Base-by-base conservation (phyloP, 371 early-diverging fungal genomes). In the Lichtheimia corymbifera region DNA sequence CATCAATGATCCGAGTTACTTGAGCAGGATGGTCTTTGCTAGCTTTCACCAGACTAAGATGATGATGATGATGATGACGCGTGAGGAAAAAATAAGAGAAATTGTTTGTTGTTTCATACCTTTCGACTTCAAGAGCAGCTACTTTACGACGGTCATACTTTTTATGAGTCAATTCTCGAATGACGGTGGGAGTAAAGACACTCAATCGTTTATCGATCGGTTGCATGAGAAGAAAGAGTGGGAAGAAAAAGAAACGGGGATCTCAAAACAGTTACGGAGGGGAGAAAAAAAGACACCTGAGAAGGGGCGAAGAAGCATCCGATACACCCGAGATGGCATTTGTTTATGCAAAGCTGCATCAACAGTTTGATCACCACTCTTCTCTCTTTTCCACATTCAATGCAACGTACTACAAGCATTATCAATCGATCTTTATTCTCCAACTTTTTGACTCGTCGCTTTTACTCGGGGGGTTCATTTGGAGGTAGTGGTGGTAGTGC, bases 121-220 rank as follows among this genome's bases (percentile, higher is more conserved):
- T 86, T 78, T 96, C 95, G 28, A 96, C 84, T 56, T 95, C 94
- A 15, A 93, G 74, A 4, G 96, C 95, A 3, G 95, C 94, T 5
- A 80, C 75, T 65, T 95, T 95, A 53, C 96, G 84, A 72, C 88
- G 90, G 68, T 94, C 96, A 74, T 97, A 97, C 20, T 89, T 76
- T 62, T 89, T 92, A 77, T 96, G 95, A 13, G 83, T 76, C 57
- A 56, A 56, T 56, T 56, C 57, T 9, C 45, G 57, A 45, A 56
- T 45, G 43, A 56, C 57, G 9, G 22, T 56, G 1, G 57, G 24
- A 41, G 45, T 41, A 15, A 56, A 56, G 43, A 56, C 57, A 28
- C 57, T 56, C 7, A 44, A 44, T 42, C 42, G 40, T 42, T 24
- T 54, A 9, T 18, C 41, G 20, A 40, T 14, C 13, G 27, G n/a